Evolutionary conservation across 495 filamentous ascomycete genomes (phyloP).

Genomic region (Aspergillus ellipticus): DNA sequence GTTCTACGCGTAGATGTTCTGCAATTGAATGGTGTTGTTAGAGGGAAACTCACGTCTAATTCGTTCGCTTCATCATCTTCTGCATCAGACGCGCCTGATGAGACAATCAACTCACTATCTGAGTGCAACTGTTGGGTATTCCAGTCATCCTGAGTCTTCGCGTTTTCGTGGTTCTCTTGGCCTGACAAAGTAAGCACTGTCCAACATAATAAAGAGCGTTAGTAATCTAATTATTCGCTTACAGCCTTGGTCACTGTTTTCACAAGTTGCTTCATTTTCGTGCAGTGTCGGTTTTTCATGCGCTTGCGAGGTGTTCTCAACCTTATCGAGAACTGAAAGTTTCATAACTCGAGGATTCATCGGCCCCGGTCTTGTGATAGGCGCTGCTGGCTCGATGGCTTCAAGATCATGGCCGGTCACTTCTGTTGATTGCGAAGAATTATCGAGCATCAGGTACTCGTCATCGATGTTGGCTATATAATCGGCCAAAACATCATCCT

Average conservation of each 20-base stretch:
- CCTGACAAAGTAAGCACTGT: background rate
- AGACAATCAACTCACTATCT: background rate
- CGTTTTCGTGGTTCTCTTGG: background rate
- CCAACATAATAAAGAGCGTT: no score
- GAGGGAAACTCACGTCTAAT: background rate
- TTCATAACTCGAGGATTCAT: background rate
- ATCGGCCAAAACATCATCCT: constrained; percentile 62
- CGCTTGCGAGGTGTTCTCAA: background rate
- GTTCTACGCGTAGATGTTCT: background rate
- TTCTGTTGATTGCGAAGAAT: background rate
- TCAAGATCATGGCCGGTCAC: background rate
- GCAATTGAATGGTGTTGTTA: background rate
- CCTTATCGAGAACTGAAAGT: background rate
- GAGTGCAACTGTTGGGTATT: background rate
- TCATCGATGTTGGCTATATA: constrained; percentile 69
- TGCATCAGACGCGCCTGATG: background rate
- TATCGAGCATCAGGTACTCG: constrained; percentile 11
- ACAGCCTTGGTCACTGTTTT: no score
- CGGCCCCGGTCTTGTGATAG: background rate
- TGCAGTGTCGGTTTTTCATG: background rate
- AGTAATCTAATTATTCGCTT: no score
- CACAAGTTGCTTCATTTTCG: background rate
- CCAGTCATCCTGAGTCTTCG: no score
- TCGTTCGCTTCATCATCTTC: background rate
- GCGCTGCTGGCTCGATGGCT: background rate